phyloP scores from a whole-genome alignment of 2,329 filamentous ascomycete genomes.

The Gnomoniopsis sp. region DNA sequence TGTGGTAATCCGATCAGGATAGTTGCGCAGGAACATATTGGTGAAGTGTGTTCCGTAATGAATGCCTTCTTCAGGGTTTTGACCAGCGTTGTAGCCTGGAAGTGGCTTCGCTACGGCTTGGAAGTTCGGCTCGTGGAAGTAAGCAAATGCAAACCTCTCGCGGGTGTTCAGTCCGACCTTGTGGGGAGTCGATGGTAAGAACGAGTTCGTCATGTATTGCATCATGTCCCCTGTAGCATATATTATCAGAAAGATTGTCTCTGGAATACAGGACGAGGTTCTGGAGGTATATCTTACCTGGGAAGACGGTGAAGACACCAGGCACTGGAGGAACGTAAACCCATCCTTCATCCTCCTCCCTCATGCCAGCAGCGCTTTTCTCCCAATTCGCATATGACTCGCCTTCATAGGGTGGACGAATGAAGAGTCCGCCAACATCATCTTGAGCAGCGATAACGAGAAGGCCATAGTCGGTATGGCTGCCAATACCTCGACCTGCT shows the following conservation, averaged over 20 bases:
- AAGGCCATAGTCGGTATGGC: conserved; percentile 50
- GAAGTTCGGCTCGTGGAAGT: conserved; percentile 51
- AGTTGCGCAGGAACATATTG: conserved; percentile 48
- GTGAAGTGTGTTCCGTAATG: conserved; percentile 52
- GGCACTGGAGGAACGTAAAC: conserved; percentile 43
- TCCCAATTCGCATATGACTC: conserved; percentile 45
- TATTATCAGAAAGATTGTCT: neutral
- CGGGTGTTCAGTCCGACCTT: conserved; percentile 47
- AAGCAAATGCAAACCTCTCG: conserved; percentile 46
- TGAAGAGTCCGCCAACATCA: conserved; percentile 46
- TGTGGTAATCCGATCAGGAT: conserved; percentile 43
- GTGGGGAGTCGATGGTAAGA: conserved; percentile 45
- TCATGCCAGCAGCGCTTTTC: conserved; percentile 38
- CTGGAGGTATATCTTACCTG: conserved; percentile 31
- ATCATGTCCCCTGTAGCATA: conserved; percentile 44
- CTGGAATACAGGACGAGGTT: no score
- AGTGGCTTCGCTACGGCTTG: conserved; percentile 41
- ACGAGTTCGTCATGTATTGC: conserved; percentile 45
- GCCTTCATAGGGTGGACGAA: conserved; percentile 37
- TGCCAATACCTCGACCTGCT: conserved; percentile 46
- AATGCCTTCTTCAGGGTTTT: conserved; percentile 34
- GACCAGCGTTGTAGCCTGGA: conserved; percentile 32
- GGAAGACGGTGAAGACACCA: conserved; percentile 47
- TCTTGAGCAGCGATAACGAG: conserved; percentile 48
- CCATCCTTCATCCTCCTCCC: conserved; percentile 44